These are phyloP conservation scores for Amanita subjunquillea DNA, from an alignment of 768 basidiomycete genomes.

Conservation along the genomic window DNA sequence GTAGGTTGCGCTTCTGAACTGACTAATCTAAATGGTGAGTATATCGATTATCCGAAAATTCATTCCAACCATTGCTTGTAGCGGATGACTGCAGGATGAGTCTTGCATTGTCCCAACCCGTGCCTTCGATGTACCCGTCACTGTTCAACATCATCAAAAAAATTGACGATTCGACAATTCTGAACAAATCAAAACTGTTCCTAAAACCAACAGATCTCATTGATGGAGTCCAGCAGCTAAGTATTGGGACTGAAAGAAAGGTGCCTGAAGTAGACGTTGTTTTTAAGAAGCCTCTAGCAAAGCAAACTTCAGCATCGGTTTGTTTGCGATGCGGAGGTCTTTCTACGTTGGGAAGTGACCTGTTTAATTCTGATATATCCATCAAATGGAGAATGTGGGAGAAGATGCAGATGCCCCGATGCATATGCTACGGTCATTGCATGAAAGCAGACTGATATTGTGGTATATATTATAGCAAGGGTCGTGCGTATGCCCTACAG, in stretches of 20 bases:
- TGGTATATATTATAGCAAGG: not conserved
- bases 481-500: not conserved
- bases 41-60: not conserved
- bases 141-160: conserved; percentile 34
- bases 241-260: conserved; percentile 22
- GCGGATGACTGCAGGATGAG: conserved; percentile 40
- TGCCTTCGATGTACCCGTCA: conserved; percentile 29
- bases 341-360: conserved; percentile 32
- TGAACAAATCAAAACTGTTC: conserved; percentile 61
- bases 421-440: conserved; percentile 66
- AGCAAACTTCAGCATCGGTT: conserved; percentile 23
- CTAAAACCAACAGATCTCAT: conserved; percentile 65
- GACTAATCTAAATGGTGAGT: conserved; percentile 24
- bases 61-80: conserved; percentile 13
- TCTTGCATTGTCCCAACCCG: conserved; percentile 52
- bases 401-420: conserved; percentile 44
- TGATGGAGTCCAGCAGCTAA: conserved; percentile 42
- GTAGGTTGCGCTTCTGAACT: conserved; percentile 23
- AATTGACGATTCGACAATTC: conserved; percentile 35
- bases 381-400: conserved; percentile 55
- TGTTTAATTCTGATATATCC: conserved; percentile 16
- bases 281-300: conserved; percentile 44
- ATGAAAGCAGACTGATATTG: not conserved
- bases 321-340: conserved; percentile 60
- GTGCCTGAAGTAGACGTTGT: conserved; percentile 48